Evolutionary conservation across 768 basidiomycete genomes (phyloP).

Genomic region (Boletus coccyginus): DNA sequence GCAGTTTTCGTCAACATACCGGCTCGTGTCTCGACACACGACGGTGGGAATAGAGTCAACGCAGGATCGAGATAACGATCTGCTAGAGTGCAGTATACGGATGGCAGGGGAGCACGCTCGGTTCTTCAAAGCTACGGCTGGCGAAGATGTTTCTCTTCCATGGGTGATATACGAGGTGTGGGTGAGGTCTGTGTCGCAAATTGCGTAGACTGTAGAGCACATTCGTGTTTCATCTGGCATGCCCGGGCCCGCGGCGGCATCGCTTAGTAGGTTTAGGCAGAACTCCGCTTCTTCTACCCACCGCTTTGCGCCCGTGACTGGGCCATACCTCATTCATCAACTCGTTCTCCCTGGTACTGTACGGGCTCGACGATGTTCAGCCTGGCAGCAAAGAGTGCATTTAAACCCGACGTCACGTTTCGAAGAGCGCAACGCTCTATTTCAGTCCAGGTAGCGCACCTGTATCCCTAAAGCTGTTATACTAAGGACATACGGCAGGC

Average conservation of each 20-base stretch:
- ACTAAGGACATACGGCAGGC: conserved; percentile 49
- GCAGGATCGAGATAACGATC: background rate
- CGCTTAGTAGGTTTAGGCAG: background rate
- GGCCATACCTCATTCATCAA: conserved; percentile 1
- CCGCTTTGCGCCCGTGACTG: background rate
- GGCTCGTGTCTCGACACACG: conserved; percentile 5
- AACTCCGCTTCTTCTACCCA: conserved; percentile 22
- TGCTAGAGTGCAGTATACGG: conserved; percentile 28
- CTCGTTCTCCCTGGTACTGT: background rate
- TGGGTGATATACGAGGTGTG: conserved; percentile 44
- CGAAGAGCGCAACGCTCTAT: conserved; percentile 43
- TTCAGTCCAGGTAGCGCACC: conserved; percentile 57
- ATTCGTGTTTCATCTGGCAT: background rate
- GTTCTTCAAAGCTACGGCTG: conserved; percentile 31
- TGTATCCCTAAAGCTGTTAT: conserved; percentile 20
- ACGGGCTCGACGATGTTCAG: conserved; percentile 21
- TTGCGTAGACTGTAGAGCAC: background rate
- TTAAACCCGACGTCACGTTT: conserved; percentile 14
- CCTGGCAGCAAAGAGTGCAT: conserved; percentile 14
- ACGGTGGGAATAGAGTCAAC: background rate
- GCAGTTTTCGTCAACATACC: conserved; percentile 18
- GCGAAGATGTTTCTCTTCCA: conserved; percentile 23
- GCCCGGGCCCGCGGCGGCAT: too few species aligned
- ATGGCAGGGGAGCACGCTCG: conserved; percentile 20
- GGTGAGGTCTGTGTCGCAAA: conserved; percentile 27